Percentiles rank a stretch among this genome's conserved stretches.
Conservation (phyloP, 805 yeast genomes). For the Clavispora vitiphila region DNA sequence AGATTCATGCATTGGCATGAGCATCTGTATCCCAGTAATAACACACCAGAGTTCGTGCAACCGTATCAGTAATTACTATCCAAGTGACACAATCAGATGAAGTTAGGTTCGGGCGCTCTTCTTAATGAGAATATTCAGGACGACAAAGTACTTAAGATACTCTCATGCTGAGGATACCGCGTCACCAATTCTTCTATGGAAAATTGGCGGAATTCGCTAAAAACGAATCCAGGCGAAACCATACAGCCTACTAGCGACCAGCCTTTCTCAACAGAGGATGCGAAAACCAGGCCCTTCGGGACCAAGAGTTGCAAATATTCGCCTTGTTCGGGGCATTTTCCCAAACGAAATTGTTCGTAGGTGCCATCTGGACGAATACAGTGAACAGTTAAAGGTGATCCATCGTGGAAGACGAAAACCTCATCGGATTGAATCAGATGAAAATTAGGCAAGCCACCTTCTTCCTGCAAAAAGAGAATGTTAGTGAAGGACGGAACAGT, state of each 20-base stretch:
- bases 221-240: slow-evolving; percentile 21
- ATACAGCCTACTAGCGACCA: slow-evolving; percentile 20
- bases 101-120: too few relatives aligned
- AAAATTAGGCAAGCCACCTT: slow-evolving; percentile 17
- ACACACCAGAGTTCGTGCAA: too few relatives aligned
- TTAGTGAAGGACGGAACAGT: slow-evolving; percentile 19
- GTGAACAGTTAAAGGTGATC: slow-evolving; percentile 19
- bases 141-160: background rate
- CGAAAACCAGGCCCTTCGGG: slow-evolving; percentile 19
- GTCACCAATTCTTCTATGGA: background rate
- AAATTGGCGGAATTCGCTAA: slow-evolving; percentile 16
- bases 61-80: too few relatives aligned
- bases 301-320: slow-evolving; percentile 18
- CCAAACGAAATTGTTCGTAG: slow-evolving; percentile 14
- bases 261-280: slow-evolving; percentile 17
- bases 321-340: slow-evolving; percentile 13
- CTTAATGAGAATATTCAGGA: too few relatives aligned
- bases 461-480: slow-evolving; percentile 18
- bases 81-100: too few relatives aligned
- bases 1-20: too few relatives aligned
- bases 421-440: slow-evolving; percentile 20
- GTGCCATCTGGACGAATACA: slow-evolving; percentile 17
- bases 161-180: background rate
- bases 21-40: too few relatives aligned
- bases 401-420: slow-evolving; percentile 22